These are phyloP conservation scores for Primulina huaijiensis DNA, from an alignment of 257 asterid species.

Conservation along the genomic window DNA sequence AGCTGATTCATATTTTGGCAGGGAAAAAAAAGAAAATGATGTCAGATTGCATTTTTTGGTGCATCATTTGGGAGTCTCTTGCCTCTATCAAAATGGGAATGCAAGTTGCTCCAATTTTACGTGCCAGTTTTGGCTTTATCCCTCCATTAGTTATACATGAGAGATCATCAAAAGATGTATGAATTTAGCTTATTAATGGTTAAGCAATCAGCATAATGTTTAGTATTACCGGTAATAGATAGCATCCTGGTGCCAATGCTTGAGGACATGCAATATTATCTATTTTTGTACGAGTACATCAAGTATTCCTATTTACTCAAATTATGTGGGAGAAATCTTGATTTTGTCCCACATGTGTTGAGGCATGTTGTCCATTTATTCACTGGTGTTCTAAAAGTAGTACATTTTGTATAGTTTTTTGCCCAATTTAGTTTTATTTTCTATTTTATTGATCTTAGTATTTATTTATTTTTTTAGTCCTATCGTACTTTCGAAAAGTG, in stretches of 20 bases:
- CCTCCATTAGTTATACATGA: not conserved
- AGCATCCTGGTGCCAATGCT: not conserved
- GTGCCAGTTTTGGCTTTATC: not conserved
- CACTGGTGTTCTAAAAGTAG: too few species aligned
- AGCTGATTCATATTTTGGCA: slow-evolving; percentile 27
- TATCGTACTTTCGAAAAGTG: too few species aligned
- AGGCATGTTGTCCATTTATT: too few species aligned
- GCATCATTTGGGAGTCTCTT: not conserved
- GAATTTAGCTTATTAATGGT: not conserved
- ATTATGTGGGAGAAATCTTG: too few species aligned
- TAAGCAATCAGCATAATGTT: not conserved
- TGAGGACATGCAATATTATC: not conserved
- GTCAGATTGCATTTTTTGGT: not conserved
- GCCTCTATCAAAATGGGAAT: not conserved
- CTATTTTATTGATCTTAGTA: too few species aligned
- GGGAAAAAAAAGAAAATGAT: slow-evolving; percentile 79
- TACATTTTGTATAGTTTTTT: too few species aligned
- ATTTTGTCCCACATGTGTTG: too few species aligned
- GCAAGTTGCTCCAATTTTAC: not conserved
- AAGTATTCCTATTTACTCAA: too few species aligned
- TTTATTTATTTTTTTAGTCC: too few species aligned
- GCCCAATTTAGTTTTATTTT: too few species aligned
- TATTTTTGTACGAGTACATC: not conserved
- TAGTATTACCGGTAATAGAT: not conserved
- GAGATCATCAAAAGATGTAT: not conserved